phyloP scores from a whole-genome alignment of 306 rosid genomes.

The Trichosanthes truncata region DNA sequence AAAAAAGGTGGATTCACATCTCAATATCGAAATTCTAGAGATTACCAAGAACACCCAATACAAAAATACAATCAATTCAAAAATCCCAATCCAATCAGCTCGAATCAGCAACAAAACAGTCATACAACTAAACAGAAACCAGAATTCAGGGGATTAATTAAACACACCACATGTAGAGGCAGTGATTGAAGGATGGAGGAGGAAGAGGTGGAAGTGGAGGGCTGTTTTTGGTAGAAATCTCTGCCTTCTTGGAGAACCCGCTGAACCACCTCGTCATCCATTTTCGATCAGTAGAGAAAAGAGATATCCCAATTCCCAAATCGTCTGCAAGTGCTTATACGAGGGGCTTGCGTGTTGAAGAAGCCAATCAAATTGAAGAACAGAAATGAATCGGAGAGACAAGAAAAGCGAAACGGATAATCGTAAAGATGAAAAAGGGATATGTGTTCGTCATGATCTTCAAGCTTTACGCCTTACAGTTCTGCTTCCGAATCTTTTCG shows the following conservation, averaged over 20 bases:
- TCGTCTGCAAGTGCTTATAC: background rate
- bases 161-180: slow-evolving; percentile 87
- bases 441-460: background rate
- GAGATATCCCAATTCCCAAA: background rate
- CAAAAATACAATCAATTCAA: background rate
- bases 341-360: slow-evolving; percentile 1
- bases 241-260: slow-evolving; percentile 99
- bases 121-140: background rate
- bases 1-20: background rate
- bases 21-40: background rate
- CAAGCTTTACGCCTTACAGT: background rate
- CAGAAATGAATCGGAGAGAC: background rate
- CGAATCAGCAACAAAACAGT: background rate
- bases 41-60: background rate
- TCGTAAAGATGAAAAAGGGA: background rate
- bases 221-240: slow-evolving; percentile 79
- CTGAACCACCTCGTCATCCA: slow-evolving; percentile 92
- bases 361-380: background rate
- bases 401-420: background rate
- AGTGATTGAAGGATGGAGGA: slow-evolving; percentile 94
- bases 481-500: background rate
- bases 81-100: background rate
- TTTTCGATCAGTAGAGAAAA: slow-evolving; percentile 3
- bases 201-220: slow-evolving; percentile 77
- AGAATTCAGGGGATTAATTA: background rate